Percentiles rank a stretch among this genome's conserved stretches.
These are phyloP conservation scores for Euclidium syriacum DNA, from an alignment of 345 rosid species.

Conservation along the genomic window DNA sequence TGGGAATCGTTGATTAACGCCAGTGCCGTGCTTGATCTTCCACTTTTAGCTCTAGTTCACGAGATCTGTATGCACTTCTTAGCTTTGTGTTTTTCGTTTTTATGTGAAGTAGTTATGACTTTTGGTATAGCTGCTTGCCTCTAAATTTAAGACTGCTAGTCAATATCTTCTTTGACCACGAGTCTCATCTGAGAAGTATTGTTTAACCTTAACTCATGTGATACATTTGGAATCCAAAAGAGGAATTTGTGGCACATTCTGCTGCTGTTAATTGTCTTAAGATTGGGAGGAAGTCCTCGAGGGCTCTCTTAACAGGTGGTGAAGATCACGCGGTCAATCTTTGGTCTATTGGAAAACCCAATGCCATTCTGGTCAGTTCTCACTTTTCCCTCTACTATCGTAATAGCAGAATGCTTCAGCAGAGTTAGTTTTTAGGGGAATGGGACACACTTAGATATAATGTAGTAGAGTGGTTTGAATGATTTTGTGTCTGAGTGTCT, in stretches of 20 bases:
- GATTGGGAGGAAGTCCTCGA: conserved; percentile 95
- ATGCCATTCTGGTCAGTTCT: conserved; percentile 82
- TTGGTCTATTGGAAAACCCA: conserved; percentile 99
- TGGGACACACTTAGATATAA: neutral
- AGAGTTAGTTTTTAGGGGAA: neutral
- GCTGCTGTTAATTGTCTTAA: conserved; percentile 87
- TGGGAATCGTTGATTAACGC: neutral
- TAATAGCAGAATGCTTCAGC: neutral
- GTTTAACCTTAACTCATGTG: conserved; percentile 44
- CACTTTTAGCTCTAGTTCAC: conserved; percentile 20
- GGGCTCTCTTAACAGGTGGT: conserved; percentile 96
- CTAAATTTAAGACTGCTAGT: neutral
- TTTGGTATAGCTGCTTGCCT: neutral
- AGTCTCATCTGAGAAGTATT: neutral
- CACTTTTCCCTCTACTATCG: conserved; percentile 1
- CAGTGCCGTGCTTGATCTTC: conserved; percentile 11
- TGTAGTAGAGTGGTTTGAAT: neutral
- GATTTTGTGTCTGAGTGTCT: conserved; percentile 6
- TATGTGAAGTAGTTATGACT: neutral
- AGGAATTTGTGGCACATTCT: conserved; percentile 99
- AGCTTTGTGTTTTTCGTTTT: neutral
- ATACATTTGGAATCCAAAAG: conserved; percentile 33
- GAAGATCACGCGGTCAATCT: conserved; percentile 98
- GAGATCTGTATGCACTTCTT: conserved; percentile 11
- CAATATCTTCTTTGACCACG: neutral